Conservation (phyloP, 768 basidiomycete species). For the Xanthoconium purpureum region DNA sequence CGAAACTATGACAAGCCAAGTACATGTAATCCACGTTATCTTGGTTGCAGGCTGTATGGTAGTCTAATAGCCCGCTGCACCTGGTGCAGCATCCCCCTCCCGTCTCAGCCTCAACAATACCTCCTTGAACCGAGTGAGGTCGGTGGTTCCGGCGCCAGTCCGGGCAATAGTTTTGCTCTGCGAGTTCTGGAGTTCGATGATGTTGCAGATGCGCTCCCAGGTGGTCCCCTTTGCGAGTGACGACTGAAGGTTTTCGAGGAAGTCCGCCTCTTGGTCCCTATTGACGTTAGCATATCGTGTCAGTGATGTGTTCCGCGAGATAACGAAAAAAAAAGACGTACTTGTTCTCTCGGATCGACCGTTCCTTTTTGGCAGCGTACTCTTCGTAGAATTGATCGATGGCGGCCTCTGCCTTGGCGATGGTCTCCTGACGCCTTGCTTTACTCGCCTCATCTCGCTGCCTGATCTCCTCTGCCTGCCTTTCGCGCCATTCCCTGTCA, state of each 20-base stretch:
- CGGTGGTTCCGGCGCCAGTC: conserved; percentile 82
- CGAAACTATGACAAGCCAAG: too few relatives aligned
- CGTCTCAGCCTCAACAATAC: conserved; percentile 84
- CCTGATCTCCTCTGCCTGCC: conserved; percentile 79
- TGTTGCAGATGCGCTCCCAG: conserved; percentile 89
- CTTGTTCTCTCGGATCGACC: conserved; percentile 94
- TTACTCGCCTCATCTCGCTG: conserved; percentile 79
- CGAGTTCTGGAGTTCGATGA: conserved; percentile 89
- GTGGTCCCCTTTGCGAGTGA: conserved; percentile 87
- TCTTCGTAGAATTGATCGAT: conserved; percentile 91
- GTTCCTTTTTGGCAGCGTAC: conserved; percentile 85
- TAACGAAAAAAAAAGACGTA: conserved; percentile 27
- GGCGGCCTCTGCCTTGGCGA: conserved; percentile 76
- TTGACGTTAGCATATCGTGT: not conserved
- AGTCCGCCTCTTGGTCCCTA: conserved; percentile 87
- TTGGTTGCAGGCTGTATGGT: conserved; percentile 2
- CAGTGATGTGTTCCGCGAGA: not conserved
- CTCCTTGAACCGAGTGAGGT: conserved; percentile 88
- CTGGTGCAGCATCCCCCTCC: conserved; percentile 89
- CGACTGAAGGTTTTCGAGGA: conserved; percentile 65
- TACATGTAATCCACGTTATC: too few relatives aligned
- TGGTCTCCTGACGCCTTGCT: conserved; percentile 74
- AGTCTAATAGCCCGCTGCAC: conserved; percentile 83
- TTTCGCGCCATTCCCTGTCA: conserved; percentile 82
- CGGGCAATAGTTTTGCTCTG: conserved; percentile 95